phyloP scores from a whole-genome alignment of 768 basidiomycete genomes.

The Obba rivulosa region DNA sequence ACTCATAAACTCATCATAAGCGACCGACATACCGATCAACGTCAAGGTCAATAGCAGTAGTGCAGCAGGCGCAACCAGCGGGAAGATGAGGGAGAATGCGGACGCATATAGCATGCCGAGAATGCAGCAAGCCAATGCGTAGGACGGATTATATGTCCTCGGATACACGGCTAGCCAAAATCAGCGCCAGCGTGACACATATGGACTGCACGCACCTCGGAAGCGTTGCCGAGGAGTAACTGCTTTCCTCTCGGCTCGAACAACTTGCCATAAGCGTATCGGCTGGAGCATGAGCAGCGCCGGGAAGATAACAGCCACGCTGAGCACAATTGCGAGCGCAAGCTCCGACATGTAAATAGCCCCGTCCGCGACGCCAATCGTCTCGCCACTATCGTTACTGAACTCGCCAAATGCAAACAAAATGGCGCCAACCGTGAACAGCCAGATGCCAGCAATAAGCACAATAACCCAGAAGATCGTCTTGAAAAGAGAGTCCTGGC shows the following conservation, averaged over 20 bases:
- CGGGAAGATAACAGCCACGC: slow-evolving; percentile 63
- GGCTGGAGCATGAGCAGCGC: slow-evolving; percentile 73
- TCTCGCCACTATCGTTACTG: slow-evolving; percentile 28
- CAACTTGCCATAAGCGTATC: slow-evolving; percentile 49
- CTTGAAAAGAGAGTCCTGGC: slow-evolving; percentile 57
- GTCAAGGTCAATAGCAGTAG: slow-evolving; percentile 59
- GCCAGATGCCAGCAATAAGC: slow-evolving; percentile 51
- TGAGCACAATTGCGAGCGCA: slow-evolving; percentile 52
- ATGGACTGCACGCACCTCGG: slow-evolving; percentile 45
- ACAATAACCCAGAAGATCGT: slow-evolving; percentile 57
- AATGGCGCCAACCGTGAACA: slow-evolving; percentile 62
- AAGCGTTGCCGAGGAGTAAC: slow-evolving; percentile 77
- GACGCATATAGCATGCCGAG: slow-evolving; percentile 69
- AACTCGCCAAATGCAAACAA: slow-evolving; percentile 64
- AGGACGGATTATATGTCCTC: slow-evolving; percentile 62
- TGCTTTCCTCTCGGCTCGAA: slow-evolving; percentile 50
- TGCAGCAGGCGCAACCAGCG: slow-evolving; percentile 68
- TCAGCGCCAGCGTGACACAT: not conserved
- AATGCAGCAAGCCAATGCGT: slow-evolving; percentile 59
- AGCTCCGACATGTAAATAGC: slow-evolving; percentile 66
- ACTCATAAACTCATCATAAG: not conserved
- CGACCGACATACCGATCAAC: slow-evolving; percentile 45
- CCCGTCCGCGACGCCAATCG: slow-evolving; percentile 56
- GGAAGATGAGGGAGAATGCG: slow-evolving; percentile 70
- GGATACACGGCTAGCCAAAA: slow-evolving; percentile 56